These are phyloP conservation scores for Chlorella sp. DNA, from an alignment of 139 green algal genomes.

Conservation along the genomic window DNA sequence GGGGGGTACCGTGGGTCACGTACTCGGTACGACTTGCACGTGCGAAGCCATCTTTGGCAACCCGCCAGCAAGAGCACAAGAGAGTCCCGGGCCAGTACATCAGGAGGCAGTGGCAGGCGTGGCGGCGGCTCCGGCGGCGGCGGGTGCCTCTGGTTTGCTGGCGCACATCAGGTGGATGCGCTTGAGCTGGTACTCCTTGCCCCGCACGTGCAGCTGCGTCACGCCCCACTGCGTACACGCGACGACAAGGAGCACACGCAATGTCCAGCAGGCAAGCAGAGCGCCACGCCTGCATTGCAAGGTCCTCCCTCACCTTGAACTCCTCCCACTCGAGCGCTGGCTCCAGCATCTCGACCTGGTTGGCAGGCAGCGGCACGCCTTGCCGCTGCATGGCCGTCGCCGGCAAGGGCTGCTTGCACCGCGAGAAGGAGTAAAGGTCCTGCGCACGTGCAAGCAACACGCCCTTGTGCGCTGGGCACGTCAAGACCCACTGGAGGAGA, in stretches of 20 bases:
- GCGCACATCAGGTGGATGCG: slow-evolving; percentile 61
- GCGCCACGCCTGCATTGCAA: not conserved
- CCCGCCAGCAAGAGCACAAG: too few relatives aligned
- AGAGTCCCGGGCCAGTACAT: too few relatives aligned
- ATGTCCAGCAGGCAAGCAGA: too few relatives aligned
- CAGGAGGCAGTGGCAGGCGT: too few relatives aligned
- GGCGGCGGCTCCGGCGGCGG: too few relatives aligned
- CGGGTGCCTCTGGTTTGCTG: not conserved
- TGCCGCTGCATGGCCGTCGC: slow-evolving; percentile 28
- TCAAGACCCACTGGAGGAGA: not conserved
- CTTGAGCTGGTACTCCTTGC: slow-evolving; percentile 42
- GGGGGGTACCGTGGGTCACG: not conserved
- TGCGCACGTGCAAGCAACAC: slow-evolving; percentile 1
- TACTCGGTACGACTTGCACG: not conserved
- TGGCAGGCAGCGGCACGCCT: slow-evolving; percentile 56
- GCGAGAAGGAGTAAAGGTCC: slow-evolving; percentile 44
- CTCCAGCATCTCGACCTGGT: slow-evolving; percentile 44
- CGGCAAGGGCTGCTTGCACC: slow-evolving; percentile 45
- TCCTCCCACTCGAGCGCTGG: slow-evolving; percentile 61
- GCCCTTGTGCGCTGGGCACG: not conserved
- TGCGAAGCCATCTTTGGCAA: not conserved
- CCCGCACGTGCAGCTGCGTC: slow-evolving; percentile 42
- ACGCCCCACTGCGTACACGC: slow-evolving; percentile 63
- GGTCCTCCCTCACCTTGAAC: slow-evolving; percentile 40
- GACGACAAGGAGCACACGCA: too few relatives aligned